Evolutionary conservation across 164 flowering plant species (phyloP).

Genomic region (Echeveria elegans): DNA sequence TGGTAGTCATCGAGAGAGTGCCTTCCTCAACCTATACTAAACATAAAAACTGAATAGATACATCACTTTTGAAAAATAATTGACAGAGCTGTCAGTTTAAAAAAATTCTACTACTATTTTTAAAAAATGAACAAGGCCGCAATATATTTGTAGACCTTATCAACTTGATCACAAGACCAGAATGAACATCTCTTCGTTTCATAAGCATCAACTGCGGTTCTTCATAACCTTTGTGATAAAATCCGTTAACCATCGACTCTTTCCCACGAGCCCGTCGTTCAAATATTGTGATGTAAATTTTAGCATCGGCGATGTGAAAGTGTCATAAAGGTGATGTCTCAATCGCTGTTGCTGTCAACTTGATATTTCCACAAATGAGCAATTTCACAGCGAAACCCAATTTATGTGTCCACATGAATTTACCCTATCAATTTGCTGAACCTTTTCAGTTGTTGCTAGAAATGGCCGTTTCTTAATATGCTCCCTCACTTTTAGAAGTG

Average conservation of each 20-base stretch:
- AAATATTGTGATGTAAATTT: not conserved
- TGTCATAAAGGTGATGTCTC: not conserved
- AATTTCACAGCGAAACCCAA: not conserved
- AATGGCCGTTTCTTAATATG: constrained; percentile 98
- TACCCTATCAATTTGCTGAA: constrained; percentile 91
- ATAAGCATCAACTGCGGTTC: constrained; percentile 87
- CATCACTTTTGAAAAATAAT: not conserved
- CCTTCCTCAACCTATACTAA: constrained; percentile 94
- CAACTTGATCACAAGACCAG: constrained; percentile 97
- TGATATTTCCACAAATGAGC: not conserved
- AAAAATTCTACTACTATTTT: not conserved
- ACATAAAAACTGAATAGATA: not conserved
- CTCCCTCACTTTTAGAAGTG: constrained; percentile 77
- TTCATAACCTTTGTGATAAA: constrained; percentile 93
- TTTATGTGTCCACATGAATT: constrained; percentile 13
- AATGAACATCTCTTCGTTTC: constrained; percentile 94
- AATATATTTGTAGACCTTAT: not conserved
- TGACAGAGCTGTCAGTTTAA: not conserved
- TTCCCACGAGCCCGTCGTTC: constrained; percentile 62
- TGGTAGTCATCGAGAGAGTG: constrained; percentile 95
- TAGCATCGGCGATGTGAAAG: not conserved
- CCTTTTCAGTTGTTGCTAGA: constrained; percentile 91
- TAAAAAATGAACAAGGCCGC: not conserved
- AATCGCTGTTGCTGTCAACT: not conserved
- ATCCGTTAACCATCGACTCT: constrained; percentile 90